A percentile compares a stretch with the other conserved stretches of the same genome.
These are phyloP conservation scores for Penicillium freii DNA, from an alignment of 2,329 filamentous ascomycete species.

Conservation along the genomic window DNA sequence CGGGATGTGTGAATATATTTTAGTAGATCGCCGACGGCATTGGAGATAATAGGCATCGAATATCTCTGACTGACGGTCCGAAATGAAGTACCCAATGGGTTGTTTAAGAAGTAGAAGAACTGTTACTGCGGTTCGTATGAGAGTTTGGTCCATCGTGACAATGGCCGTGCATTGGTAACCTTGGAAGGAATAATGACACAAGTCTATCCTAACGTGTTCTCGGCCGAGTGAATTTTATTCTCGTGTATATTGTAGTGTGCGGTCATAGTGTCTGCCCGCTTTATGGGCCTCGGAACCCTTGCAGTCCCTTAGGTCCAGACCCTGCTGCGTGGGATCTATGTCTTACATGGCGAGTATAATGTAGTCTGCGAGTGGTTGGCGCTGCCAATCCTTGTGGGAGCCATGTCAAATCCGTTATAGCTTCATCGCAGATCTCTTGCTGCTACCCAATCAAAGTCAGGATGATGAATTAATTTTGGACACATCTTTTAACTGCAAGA, in stretches of 20 bases:
- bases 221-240: not conserved
- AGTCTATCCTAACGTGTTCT: not conserved
- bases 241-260: not conserved
- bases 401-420: not conserved
- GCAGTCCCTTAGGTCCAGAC: too few species aligned
- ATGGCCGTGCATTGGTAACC: not conserved
- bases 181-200: not conserved
- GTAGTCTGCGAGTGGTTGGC: too few species aligned
- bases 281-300: not conserved
- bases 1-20: not conserved
- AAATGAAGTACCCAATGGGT: not conserved
- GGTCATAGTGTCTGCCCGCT: not conserved
- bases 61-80: not conserved
- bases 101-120: not conserved
- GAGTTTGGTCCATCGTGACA: not conserved
- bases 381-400: not conserved
- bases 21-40: not conserved
- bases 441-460: not conserved
- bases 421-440: not conserved
- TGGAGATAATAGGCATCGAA: not conserved
- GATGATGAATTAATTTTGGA: conserved; percentile 1
- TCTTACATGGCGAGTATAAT: too few species aligned
- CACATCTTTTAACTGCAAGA: conserved; percentile 3
- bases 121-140: not conserved
- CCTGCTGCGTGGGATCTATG: too few species aligned